Percentiles rank a stretch among this genome's conserved stretches.
phyloP scores from a whole-genome alignment of 495 filamentous ascomycete genomes.

The Aspergillus indologenus region DNA sequence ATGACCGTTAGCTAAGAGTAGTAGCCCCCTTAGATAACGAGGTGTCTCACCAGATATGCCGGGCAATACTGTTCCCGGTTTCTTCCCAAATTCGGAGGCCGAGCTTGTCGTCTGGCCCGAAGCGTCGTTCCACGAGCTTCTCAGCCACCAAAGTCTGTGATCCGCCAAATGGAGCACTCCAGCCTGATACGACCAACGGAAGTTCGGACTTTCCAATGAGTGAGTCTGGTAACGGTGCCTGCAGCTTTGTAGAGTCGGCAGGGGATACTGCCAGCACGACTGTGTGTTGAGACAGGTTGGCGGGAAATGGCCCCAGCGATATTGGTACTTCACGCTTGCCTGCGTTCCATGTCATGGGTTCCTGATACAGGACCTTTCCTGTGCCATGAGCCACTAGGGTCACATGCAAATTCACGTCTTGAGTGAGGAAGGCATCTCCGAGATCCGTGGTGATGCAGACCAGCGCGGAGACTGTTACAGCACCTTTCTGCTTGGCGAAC shows the following conservation, averaged over 20 bases:
- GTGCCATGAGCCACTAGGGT: slow-evolving; percentile 38
- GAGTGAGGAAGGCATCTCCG: slow-evolving; percentile 76
- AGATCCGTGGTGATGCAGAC: slow-evolving; percentile 89
- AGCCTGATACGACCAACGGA: slow-evolving; percentile 53
- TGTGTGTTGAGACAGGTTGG: slow-evolving; percentile 23
- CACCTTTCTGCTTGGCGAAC: slow-evolving; percentile 41
- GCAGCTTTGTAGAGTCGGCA: slow-evolving; percentile 13
- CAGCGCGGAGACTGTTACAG: slow-evolving; percentile 45
- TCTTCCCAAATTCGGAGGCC: slow-evolving; percentile 71
- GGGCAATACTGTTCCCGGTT: slow-evolving; percentile 89
- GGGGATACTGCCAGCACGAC: slow-evolving; percentile 28
- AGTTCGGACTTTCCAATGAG: slow-evolving; percentile 22
- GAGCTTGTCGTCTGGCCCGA: slow-evolving; percentile 30
- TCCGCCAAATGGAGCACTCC: slow-evolving; percentile 50
- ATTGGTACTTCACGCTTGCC: slow-evolving; percentile 51
- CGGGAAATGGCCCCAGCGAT: slow-evolving; percentile 32
- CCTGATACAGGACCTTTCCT: slow-evolving; percentile 41
- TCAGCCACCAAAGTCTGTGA: slow-evolving; percentile 36
- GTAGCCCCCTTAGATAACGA: not conserved
- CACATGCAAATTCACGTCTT: slow-evolving; percentile 55
- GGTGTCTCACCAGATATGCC: slow-evolving; percentile 79
- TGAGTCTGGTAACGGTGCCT: slow-evolving; percentile 18
- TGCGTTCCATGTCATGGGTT: slow-evolving; percentile 49
- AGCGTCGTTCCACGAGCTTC: slow-evolving; percentile 52
- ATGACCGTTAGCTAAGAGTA: slow-evolving; percentile 14